Base-by-base conservation (phyloP, 345 rosid genomes). In the Rhodamnia argentea region DNA sequence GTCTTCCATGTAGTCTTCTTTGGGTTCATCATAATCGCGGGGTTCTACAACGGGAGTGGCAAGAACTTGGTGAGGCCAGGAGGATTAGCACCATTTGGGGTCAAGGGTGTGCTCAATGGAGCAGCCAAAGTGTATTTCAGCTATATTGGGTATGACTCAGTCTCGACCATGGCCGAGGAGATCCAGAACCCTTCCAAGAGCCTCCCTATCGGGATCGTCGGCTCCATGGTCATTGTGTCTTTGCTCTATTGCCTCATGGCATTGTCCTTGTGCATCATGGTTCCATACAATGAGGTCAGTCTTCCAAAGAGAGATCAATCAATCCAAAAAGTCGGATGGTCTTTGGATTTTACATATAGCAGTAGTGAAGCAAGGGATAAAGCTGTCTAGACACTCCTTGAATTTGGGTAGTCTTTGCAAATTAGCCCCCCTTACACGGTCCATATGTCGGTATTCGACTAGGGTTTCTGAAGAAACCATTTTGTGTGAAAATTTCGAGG, bases 151-250 rank as follows among this genome's bases (percentile, higher is more conserved):
- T 96, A 94, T 78, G 99, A 96, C 91, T 92, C 99, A 6, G 94
- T 96, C 86, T 95, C 99, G 56, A 96, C 99, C 74, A 89, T 96
- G 91, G 99, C 99, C 1, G 99, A 96, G 88, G 99, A 96, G 90
- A 96, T 96, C 75, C 95, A 94, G 86, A 91, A 94, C 87, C 99
- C 99, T 86, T 87, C 95, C 3, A 93, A 90, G 86, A 92, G 92
- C 89, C 96, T 96, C n/a, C 98, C 98, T 0, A 56, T 95, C 5
- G 99, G 98, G 62, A 96, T 96, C 74, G 86, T 94, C 20, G 98
- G 98, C 86, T 96, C 99, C 53, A 95, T 96, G 87, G 90, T 94
- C 57, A 82, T 93, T 11, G 99, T 96, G 87, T 91, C 96, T 5
- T 87, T 82, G 7, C 90, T 96, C 52, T 95, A 96, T 85, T 95